Conservation (phyloP, 1,284 basidiomycete species). For the Mrakiaceae sp. region DNA sequence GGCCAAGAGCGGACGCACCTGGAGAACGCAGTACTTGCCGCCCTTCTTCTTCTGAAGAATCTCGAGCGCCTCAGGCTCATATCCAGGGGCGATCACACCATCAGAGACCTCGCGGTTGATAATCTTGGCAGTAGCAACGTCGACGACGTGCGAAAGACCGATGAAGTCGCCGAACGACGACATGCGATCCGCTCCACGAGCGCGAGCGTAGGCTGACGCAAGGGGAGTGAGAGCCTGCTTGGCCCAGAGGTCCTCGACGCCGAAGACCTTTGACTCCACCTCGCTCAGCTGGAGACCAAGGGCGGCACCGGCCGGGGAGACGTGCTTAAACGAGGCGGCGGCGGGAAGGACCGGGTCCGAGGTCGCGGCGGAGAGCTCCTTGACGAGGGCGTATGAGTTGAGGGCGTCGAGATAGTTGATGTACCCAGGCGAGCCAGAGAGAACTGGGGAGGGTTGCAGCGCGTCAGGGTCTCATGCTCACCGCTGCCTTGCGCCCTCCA, state of each 20-base stretch:
- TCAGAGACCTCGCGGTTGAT: conserved; percentile 97
- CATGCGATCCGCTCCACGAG: conserved; percentile 97
- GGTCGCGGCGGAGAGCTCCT: conserved; percentile 78
- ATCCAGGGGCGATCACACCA: conserved; percentile 93
- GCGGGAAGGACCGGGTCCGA: conserved; percentile 59
- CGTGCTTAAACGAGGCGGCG: conserved; percentile 98
- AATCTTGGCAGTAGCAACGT: conserved; percentile 86
- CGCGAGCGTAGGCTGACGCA: conserved; percentile 89
- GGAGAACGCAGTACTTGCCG: conserved; percentile 95
- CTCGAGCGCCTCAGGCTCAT: conserved; percentile 76
- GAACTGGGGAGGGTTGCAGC: conserved; percentile 41
- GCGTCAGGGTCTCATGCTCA: too few relatives aligned
- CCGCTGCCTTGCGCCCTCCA: neutral
- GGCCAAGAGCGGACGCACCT: conserved; percentile 42
- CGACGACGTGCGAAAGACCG: conserved; percentile 83
- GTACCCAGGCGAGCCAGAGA: conserved; percentile 92
- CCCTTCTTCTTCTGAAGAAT: conserved; percentile 93
- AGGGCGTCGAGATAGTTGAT: conserved; percentile 98
- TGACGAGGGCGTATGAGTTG: conserved; percentile 93
- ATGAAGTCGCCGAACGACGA: conserved; percentile 99
- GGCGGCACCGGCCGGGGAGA: conserved; percentile 93
- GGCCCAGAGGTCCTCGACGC: conserved; percentile 69
- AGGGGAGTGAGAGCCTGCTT: conserved; percentile 79
- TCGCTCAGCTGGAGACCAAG: conserved; percentile 76
- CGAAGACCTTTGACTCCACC: conserved; percentile 86